A percentile compares a stretch with the other conserved stretches of the same genome.
Evolutionary conservation across 2,329 filamentous ascomycete genomes (phyloP).

Genomic region (Pestalotiopsis sp.): DNA sequence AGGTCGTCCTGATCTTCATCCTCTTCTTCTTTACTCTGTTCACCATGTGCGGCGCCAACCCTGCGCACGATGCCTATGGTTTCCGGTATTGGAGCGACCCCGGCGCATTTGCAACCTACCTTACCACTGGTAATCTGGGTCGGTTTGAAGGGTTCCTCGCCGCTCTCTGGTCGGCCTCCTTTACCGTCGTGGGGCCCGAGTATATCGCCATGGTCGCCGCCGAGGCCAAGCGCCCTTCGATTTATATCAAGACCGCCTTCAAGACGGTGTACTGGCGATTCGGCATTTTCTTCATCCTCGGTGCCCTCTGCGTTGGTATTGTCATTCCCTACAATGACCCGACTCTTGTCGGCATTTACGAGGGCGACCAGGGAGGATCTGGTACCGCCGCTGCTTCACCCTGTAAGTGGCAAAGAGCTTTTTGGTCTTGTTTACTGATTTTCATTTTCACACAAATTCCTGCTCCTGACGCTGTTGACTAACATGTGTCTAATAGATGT

Average conservation of each 20-base stretch:
- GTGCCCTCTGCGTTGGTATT: slow-evolving; percentile 63
- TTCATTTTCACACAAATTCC: neutral
- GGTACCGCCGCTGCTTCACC: slow-evolving; percentile 51
- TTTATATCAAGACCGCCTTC: slow-evolving; percentile 60
- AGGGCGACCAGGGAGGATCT: slow-evolving; percentile 6
- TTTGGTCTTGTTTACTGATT: neutral
- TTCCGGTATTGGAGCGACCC: slow-evolving; percentile 46
- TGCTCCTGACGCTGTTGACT: neutral
- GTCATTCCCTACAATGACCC: slow-evolving; percentile 63
- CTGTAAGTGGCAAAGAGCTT: slow-evolving; percentile 17
- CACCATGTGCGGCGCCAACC: slow-evolving; percentile 46
- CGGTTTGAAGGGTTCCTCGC: slow-evolving; percentile 64
- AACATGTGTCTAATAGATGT: slow-evolving; percentile 28
- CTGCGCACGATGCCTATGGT: slow-evolving; percentile 36
- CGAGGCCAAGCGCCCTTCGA: slow-evolving; percentile 58
- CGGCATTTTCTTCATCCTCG: slow-evolving; percentile 65
- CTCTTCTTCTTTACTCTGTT: slow-evolving; percentile 42
- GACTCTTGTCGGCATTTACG: slow-evolving; percentile 46
- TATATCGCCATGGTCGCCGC: slow-evolving; percentile 50
- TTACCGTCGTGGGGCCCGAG: slow-evolving; percentile 61
- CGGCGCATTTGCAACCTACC: slow-evolving; percentile 56
- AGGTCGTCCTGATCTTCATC: slow-evolving; percentile 35
- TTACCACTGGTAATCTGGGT: slow-evolving; percentile 52
- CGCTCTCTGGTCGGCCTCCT: slow-evolving; percentile 54
- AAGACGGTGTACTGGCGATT: slow-evolving; percentile 66